Evolutionary conservation across 306 rosid genomes (phyloP), one percentile per base, ranked within the genome.

Genomic region (Glycyrrhiza uralensis): DNA sequence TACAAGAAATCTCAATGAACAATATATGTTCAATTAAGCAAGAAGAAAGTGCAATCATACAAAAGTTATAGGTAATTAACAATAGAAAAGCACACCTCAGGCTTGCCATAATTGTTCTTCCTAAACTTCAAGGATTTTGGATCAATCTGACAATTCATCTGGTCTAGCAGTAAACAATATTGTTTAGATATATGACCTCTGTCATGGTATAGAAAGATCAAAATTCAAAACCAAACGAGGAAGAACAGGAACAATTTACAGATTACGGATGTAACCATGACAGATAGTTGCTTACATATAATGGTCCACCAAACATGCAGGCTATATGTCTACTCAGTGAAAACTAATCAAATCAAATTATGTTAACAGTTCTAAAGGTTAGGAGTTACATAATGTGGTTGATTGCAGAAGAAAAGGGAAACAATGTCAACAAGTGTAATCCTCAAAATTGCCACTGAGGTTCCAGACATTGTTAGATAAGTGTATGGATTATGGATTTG

Each of bases 71-170:
- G 10, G 50, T 3, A 23, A 42, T 47, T 30, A 69, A 51, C 20
- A 26, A n/a, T 24, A 44, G 61, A 47, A 83, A 76, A 66, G 50
- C 90, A 50, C 30, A 91, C 98, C 97, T 89, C 94, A 17, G 98
- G 92, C 79, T 91, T 91, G 58, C 98, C 98, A 75, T 81, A 79
- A 45, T 10, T 72, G 79, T 94, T 91, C 88, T 85, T 94, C 82
- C 73, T 83, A 65, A 91, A 91, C 80, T 69, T 89, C 42, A 91
- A 79, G 32, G 85, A 81, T 83, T 77, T 82, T 61, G 98, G 97
- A 75, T 83, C 82, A 68, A 87, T 76, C 23, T 64, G 84, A 77
- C 29, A 64, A 66, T 89, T 76, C 12, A 65, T 80, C 91, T 86
- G 91, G 81, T 87, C 96, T 87, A 91, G 85, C 72, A 84, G 74